Conservation (phyloP, 2,329 filamentous ascomycete genomes). For the Plectosphaerella cucumerina region DNA sequence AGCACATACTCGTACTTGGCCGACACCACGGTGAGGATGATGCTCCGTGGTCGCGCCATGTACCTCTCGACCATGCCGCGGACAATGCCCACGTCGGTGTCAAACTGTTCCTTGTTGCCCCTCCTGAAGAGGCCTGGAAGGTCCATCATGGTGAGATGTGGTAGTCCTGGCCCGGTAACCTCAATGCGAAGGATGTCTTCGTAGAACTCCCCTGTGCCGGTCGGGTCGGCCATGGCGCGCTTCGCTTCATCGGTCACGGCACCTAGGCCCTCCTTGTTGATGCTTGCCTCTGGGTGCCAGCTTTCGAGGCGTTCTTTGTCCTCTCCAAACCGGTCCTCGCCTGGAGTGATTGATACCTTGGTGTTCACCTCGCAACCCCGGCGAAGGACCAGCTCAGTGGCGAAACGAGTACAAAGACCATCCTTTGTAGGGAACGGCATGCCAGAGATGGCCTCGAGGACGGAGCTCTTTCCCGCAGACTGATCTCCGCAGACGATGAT, state of each 20-base stretch:
- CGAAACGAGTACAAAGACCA: slow-evolving; percentile 58
- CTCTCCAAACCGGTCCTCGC: slow-evolving; percentile 17
- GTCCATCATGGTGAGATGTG: slow-evolving; percentile 55
- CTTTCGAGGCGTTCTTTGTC: slow-evolving; percentile 18
- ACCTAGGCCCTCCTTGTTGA: slow-evolving; percentile 20
- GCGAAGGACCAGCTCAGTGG: slow-evolving; percentile 57
- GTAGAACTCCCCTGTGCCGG: slow-evolving; percentile 31
- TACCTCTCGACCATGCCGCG: slow-evolving; percentile 46
- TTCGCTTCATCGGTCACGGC: slow-evolving; percentile 34
- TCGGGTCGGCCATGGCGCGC: slow-evolving; percentile 43
- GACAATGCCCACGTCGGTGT: slow-evolving; percentile 39
- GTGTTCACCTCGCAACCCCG: slow-evolving; percentile 28
- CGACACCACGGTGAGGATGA: slow-evolving; percentile 56
- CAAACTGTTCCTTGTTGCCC: slow-evolving; percentile 40
- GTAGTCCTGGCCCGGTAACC: slow-evolving; percentile 39
- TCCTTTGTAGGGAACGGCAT: slow-evolving; percentile 56
- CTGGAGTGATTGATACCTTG: slow-evolving; percentile 31
- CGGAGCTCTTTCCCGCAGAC: slow-evolving; percentile 60
- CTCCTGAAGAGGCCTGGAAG: slow-evolving; percentile 52
- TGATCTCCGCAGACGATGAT: slow-evolving; percentile 59
- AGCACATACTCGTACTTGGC: slow-evolving; percentile 54
- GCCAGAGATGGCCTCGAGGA: slow-evolving; percentile 60
- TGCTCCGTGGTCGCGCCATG: slow-evolving; percentile 50
- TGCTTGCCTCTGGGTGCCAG: slow-evolving; percentile 19
- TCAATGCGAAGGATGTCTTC: slow-evolving; percentile 44